Evolutionary conservation across 2,329 filamentous ascomycete genomes (phyloP), one percentile per base, ranked within the genome.

Genomic region (Aspergillus sergii): DNA sequence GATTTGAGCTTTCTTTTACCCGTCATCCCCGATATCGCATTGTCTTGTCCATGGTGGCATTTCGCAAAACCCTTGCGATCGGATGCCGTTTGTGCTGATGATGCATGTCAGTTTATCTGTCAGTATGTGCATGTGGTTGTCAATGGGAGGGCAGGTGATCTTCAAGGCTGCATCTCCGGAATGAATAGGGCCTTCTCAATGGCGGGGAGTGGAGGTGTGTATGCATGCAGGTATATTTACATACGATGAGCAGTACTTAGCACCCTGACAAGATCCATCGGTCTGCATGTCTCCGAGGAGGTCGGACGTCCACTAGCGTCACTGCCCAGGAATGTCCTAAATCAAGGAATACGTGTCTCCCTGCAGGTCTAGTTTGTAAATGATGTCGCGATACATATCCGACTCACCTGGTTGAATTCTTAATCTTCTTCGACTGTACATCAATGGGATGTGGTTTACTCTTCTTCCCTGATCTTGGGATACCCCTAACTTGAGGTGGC

Each of bases 151-250:
- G 56, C 68, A 66, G 66, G 65, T 65, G 66, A 69, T 69, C 68
- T 66, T 66, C 66, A 64, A 62, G 61, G 60, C 66, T 67, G 68
- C 68, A 68, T 63, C 58, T 66, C 60, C 62, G 68, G 65, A 65
- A 66, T 65, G 65, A 63, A 62, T 60, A 61, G 64, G 66, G 55
- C n/a, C 11, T n/a, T 50, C 28, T 61, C 23, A 61, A 34, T 68
- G 66, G 68, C 62, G 58, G 54, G 48, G 57, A 50, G 12, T 61
- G 63, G 54, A 64, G 63, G 63, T 64, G 56, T 64, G 64, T 34
- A 67, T 58, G 57, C 46, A 55, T 62, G 50, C 57, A 60, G 51
- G 57, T 53, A 14, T 57, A 16, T 43, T 59, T 54, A 51, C 39
- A 34, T 54, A 59, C 51, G 14, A 55, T 51, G 30, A 19, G 32